These are phyloP conservation scores for Actinidia arguta DNA, from an alignment of 179 eudicot genomes.

Conservation along the genomic window DNA sequence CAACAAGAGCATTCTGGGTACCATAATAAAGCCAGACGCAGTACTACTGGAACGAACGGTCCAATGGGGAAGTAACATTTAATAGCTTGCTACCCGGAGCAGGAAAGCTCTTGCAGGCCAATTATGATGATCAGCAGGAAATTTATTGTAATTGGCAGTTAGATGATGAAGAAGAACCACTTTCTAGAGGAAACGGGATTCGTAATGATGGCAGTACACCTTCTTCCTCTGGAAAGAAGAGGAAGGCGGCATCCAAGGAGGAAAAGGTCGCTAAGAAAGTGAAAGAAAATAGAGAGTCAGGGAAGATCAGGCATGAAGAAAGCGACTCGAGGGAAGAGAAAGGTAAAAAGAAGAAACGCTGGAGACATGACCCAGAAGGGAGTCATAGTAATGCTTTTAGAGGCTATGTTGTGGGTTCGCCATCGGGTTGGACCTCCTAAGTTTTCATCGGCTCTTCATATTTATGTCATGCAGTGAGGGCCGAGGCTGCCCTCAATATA, in stretches of 20 bases:
- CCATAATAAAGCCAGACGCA: constrained; percentile 89
- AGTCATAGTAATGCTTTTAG: constrained; percentile 4
- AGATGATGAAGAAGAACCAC: constrained; percentile 62
- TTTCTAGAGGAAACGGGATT: constrained; percentile 68
- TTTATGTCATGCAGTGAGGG: background rate
- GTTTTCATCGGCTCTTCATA: background rate
- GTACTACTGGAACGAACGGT: constrained; percentile 80
- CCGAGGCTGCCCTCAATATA: background rate
- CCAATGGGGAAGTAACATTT: constrained; percentile 71
- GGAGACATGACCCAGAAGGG: constrained; percentile 21
- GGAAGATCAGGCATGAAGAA: constrained; percentile 25
- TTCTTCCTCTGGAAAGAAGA: constrained; percentile 67
- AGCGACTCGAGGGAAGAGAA: constrained; percentile 46
- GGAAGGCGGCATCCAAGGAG: constrained; percentile 48
- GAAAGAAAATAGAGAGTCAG: constrained; percentile 45
- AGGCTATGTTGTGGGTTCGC: background rate
- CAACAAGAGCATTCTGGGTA: constrained; percentile 83
- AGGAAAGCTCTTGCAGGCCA: constrained; percentile 59
- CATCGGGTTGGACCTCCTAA: constrained; percentile 14
- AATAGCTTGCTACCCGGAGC: constrained; percentile 79
- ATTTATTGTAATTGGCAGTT: constrained; percentile 78
- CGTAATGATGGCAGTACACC: constrained; percentile 32
- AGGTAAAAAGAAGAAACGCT: constrained; percentile 42
- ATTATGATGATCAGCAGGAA: constrained; percentile 54
- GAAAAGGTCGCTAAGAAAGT: constrained; percentile 40